A percentile compares a stretch with the other conserved stretches of the same genome.
phyloP scores from a whole-genome alignment of 257 asterid genomes.

The Ocimum tenuiflorum region DNA sequence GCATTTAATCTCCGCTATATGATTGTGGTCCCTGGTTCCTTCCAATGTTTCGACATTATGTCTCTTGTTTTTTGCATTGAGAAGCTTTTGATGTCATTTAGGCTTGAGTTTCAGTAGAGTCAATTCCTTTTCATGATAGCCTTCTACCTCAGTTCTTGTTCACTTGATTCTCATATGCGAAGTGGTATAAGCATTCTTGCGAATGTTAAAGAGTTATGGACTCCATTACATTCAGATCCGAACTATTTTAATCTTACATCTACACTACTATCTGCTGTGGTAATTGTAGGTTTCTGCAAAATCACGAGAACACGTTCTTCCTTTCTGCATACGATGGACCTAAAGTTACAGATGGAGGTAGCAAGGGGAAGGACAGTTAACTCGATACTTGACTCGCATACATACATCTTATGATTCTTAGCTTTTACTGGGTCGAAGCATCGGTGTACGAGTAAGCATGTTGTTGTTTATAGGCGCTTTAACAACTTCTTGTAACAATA shows the following conservation, averaged over 20 bases:
- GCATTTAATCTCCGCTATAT: neutral
- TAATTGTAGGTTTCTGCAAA: constrained; percentile 64
- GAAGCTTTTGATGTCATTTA: neutral
- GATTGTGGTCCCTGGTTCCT: too few species aligned
- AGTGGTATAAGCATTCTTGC: neutral
- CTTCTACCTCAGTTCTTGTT: neutral
- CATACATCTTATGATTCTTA: neutral
- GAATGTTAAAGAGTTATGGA: neutral
- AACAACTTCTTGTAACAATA: constrained; percentile 14
- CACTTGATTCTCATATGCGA: neutral
- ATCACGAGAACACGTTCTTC: constrained; percentile 62
- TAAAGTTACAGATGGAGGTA: constrained; percentile 43
- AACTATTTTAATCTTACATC: neutral
- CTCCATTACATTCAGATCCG: neutral
- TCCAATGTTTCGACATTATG: neutral
- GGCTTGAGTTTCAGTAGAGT: too few species aligned
- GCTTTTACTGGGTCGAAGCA: constrained; percentile 16
- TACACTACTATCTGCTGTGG: neutral
- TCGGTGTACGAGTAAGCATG: constrained; percentile 16
- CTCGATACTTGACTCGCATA: neutral
- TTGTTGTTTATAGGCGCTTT: constrained; percentile 18
- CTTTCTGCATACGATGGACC: constrained; percentile 51
- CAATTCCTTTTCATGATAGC: neutral
- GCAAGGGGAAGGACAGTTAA: constrained; percentile 51
- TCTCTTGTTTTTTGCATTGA: neutral